A percentile compares a stretch with the other conserved stretches of the same genome.
Conservation (phyloP, 2,329 filamentous ascomycete genomes). For the Diplodia intermedia region DNA sequence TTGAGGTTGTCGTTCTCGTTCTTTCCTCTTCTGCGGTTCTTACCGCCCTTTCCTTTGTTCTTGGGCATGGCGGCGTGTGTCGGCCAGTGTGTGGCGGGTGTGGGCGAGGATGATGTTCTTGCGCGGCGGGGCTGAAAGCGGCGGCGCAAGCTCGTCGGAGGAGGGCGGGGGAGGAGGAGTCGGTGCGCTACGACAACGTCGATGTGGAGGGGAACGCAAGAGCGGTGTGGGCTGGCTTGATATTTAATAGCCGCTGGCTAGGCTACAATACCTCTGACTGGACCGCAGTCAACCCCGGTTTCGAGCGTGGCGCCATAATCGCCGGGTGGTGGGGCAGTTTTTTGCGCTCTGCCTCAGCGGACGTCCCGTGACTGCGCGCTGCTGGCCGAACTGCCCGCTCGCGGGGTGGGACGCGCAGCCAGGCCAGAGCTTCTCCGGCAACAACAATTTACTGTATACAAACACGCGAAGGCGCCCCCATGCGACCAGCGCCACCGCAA, state of each 20-base stretch:
- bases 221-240: neutral
- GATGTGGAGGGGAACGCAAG: neutral
- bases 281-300: neutral
- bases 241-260: conserved; percentile 5
- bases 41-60: conserved; percentile 75
- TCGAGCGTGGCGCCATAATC: neutral
- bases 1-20: conserved; percentile 97
- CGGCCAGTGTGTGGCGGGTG: neutral
- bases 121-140: neutral
- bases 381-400: neutral
- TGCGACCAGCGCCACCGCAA: neutral
- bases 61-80: conserved; percentile 23
- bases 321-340: conserved; percentile 1
- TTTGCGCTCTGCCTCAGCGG: neutral
- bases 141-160: neutral
- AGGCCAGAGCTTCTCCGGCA: conserved; percentile 6
- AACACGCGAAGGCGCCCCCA: neutral
- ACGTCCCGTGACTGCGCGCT: conserved; percentile 12
- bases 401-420: neutral
- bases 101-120: neutral
- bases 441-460: conserved; percentile 10
- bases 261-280: neutral
- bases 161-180: conserved; percentile 1
- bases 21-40: conserved; percentile 98
- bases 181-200: neutral